Base-by-base conservation (phyloP, 1,284 basidiomycete species). In the Anthracocystis setariae region DNA sequence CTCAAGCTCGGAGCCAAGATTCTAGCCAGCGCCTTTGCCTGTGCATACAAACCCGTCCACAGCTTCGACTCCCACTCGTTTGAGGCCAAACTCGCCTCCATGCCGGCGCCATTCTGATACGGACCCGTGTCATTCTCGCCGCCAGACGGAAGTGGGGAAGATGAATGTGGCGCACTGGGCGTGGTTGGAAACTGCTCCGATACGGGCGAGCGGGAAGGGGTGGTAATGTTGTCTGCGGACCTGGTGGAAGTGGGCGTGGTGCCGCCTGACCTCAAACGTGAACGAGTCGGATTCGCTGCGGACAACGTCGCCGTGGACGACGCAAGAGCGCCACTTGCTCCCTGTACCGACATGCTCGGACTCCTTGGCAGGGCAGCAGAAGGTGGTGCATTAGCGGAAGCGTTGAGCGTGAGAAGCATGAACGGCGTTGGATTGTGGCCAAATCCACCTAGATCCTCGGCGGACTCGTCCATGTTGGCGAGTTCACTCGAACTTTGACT, bases 391-490 rank as follows among this genome's bases (percentile, higher is more conserved):
- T 42, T 18, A 5, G 45, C 10, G 21, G 59, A 25, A 12, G 68
- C 68, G 32, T 72, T 72, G 44, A 72, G 63, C 7, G 59, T 63
- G 24, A 72, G 56, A 4, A 72, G 55, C 69, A 72, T 72, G n/a
- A 66, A 72, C 29, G 69, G 63, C 25, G 48, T 66, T 2, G 25
- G 35, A 17, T 53, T 20, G 0, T 72, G 55, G 0, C 8, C 35
- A 9, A 49, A 60, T 0, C 25, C 10, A 0, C 39, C 27, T 5
- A 27, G 23, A 7, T 66, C 62, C 4, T 58, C 53, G 21, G 55
- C 37, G 10, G 35, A 24, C 0, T 66, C 53, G 18, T 52, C 47
- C 43, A 47, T 38, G 15, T 42, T 25, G 3, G 50, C 44, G 7
- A 46, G 18, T 12, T 72, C 69, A 2, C 37, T 44, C 15, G 57